Evolutionary conservation across 2,329 filamentous ascomycete genomes (phyloP), one percentile per base, ranked within the genome.

Genomic region (Xylaria hypoxylon): DNA sequence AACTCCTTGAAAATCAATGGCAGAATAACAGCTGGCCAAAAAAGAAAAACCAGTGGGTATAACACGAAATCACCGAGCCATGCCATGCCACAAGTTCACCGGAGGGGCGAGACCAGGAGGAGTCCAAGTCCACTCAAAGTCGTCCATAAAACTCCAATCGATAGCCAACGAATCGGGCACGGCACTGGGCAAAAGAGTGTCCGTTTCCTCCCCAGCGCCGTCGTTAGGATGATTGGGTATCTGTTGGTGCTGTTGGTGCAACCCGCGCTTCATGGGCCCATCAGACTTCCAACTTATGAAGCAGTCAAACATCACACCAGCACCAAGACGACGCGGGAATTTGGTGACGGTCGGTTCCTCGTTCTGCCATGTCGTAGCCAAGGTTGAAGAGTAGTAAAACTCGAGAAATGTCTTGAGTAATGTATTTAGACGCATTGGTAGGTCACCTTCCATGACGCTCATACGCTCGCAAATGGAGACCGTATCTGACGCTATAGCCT

Each of bases 281-380:
- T 76, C 77, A 35, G 65, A 68, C 62, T 77, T 85, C 81, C 83
- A 87, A 40, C 80, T 75, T 38, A 79, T 75, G 6, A 87, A 76
- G 67, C 84, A 87, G 70, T 83, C 84, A 66, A 84, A 84, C 4
- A 81, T 81, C 35, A 86, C 77, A 56, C 83, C 82, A 2, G 83
- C 84, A 17, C 82, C 80, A 4, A 86, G 79, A 1, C 85, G 81
- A 65, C 82, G 80, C 2, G 81, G 80, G 40, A 82, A 81, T 13
- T 77, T 75, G 1, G 80, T 80, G 2, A 80, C 80, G 0, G 80
- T 78, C 8, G 80, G 78, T 50, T 78, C 75, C 42, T 82, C 81
- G 74, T 31, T 80, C 78, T 62, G 83, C 72, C 60, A 79, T 65
- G 63, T 56, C 77, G 66, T 51, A 78, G 65, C 62, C 19, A 51